Evolutionary conservation across 306 rosid species (phyloP).

Genomic region (Potentilla sterilis): DNA sequence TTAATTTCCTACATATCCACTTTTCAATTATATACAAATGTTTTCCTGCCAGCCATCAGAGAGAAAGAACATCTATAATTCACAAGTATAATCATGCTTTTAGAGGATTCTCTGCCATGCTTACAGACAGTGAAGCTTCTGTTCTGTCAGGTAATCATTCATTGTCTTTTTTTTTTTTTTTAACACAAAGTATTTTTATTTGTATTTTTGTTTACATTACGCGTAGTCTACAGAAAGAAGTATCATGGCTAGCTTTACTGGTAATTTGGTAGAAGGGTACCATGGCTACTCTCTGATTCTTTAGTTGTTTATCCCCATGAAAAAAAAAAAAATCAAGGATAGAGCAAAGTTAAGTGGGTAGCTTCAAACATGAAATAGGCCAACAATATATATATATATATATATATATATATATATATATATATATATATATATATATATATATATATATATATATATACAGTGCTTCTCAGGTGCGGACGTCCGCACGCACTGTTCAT

Average conservation of each 20-base stretch:
- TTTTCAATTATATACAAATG: background rate
- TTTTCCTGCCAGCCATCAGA: conserved; percentile 49
- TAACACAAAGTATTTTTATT: background rate
- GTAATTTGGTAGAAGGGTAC: background rate
- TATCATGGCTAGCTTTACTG: background rate
- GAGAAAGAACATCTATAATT: conserved; percentile 46
- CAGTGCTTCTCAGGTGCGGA: too few species aligned
- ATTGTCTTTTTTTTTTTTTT: background rate
- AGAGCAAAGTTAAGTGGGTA: background rate
- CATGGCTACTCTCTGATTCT: background rate
- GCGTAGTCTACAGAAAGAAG: background rate
- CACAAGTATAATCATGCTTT: conserved; percentile 79
- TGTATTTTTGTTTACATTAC: background rate
- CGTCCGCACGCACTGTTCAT: too few species aligned
- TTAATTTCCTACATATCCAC: background rate
- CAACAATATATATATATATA: too few species aligned
- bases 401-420: too few species aligned
- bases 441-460: too few species aligned
- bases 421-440: too few species aligned
- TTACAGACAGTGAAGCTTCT: conserved; percentile 81
- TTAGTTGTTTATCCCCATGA: background rate
- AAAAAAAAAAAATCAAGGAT: background rate
- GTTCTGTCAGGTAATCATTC: conserved; percentile 55
- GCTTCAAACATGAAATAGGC: background rate
- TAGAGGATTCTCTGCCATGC: conserved; percentile 89